phyloP scores from a whole-genome alignment of 768 basidiomycete genomes.

The Hygrocybe punicea region DNA sequence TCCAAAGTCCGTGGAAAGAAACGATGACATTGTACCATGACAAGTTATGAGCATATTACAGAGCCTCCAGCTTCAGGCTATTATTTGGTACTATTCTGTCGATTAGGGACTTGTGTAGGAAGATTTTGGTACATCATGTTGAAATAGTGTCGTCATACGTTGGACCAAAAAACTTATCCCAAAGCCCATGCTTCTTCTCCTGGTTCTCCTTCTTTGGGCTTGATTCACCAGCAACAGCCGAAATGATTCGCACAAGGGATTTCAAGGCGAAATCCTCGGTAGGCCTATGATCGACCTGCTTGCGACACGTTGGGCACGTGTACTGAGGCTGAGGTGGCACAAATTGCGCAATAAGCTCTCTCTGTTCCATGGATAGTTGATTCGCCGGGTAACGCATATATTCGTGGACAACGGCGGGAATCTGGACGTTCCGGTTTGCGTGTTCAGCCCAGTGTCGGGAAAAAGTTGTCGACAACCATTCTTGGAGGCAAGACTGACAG shows the following conservation, averaged over 20 bases:
- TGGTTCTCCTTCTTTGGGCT: conserved; percentile 36
- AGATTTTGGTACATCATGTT: neutral
- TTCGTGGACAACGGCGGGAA: conserved; percentile 11
- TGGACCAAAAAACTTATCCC: conserved; percentile 47
- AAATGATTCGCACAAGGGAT: conserved; percentile 49
- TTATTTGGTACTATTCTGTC: too few relatives aligned
- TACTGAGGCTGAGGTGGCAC: conserved; percentile 46
- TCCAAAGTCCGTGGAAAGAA: conserved; percentile 44
- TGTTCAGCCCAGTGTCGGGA: conserved; percentile 46
- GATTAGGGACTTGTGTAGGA: too few relatives aligned
- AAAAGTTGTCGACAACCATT: conserved; percentile 51
- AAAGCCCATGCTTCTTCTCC: conserved; percentile 31
- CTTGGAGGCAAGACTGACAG: conserved; percentile 58
- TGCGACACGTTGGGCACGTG: conserved; percentile 67
- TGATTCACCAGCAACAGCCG: conserved; percentile 46
- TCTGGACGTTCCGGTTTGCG: conserved; percentile 41
- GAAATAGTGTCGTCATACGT: neutral
- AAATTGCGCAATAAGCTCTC: neutral
- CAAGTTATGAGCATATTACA: neutral
- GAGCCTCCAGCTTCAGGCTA: too few relatives aligned
- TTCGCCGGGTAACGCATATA: neutral
- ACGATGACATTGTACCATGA: conserved; percentile 23
- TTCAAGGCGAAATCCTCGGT: conserved; percentile 63
- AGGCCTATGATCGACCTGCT: conserved; percentile 46
- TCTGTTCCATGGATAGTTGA: neutral